These are phyloP conservation scores for Phylloporus arenicola DNA, from an alignment of 768 basidiomycete genomes.

Conservation along the genomic window DNA sequence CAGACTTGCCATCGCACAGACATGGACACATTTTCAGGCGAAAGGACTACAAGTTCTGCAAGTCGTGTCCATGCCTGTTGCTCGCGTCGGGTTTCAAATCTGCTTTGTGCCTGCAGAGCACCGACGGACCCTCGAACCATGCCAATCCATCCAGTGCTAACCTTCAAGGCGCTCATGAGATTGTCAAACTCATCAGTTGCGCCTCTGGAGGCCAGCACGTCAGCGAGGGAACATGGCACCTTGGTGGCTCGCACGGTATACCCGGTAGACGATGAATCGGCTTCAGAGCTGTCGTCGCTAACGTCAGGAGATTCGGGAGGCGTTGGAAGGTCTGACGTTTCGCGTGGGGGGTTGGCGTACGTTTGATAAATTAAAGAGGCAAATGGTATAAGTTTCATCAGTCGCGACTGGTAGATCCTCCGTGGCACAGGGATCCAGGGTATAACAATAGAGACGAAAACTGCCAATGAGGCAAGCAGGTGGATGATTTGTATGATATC, in stretches of 20 bases:
- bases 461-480: conserved; percentile 56
- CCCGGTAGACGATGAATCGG: conserved; percentile 28
- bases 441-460: conserved; percentile 54
- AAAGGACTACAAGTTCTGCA: conserved; percentile 42
- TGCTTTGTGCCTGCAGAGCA: background rate
- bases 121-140: conserved; percentile 28
- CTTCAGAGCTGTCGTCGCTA: conserved; percentile 12
- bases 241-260: conserved; percentile 18
- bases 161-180: conserved; percentile 37
- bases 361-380: conserved; percentile 7
- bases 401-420: conserved; percentile 17
- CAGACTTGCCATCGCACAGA: conserved; percentile 50
- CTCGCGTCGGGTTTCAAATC: conserved; percentile 31
- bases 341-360: background rate
- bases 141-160: conserved; percentile 34
- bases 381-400: conserved; percentile 27
- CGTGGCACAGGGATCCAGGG: conserved; percentile 36
- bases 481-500: conserved; percentile 62
- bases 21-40: conserved; percentile 21
- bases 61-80: conserved; percentile 47
- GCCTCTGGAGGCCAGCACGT: conserved; percentile 35
- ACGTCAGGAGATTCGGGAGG: conserved; percentile 23
- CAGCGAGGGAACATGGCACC: conserved; percentile 10
- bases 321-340: conserved; percentile 21
- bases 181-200: conserved; percentile 33